Conservation (phyloP, 164 flowering plant genomes). For the Vitis riparia region DNA sequence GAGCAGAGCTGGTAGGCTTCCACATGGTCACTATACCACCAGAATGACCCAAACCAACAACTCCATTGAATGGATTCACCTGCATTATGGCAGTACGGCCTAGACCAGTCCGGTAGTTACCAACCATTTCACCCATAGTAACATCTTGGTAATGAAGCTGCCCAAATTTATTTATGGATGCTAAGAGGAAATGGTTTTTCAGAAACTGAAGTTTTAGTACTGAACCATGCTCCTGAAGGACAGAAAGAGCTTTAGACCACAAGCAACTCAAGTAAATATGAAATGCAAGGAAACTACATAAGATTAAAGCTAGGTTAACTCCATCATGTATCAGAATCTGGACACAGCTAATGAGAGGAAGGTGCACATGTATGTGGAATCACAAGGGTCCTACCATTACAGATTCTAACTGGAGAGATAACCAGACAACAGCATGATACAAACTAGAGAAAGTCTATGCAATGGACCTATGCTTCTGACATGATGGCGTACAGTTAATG, state of each 20-base stretch:
- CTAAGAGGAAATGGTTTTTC: constrained; percentile 74
- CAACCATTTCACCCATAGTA: constrained; percentile 68
- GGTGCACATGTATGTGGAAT: no score
- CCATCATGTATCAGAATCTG: no score
- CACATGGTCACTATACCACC: constrained; percentile 88
- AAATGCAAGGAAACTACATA: no score
- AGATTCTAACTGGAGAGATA: no score
- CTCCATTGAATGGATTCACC: constrained; percentile 77
- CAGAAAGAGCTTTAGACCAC: not conserved
- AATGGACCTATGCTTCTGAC: no score
- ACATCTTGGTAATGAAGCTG: constrained; percentile 83
- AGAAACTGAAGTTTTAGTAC: constrained; percentile 70
- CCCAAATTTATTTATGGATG: constrained; percentile 72
- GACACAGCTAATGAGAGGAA: no score
- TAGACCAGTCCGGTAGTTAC: constrained; percentile 58
- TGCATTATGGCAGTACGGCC: constrained; percentile 73
- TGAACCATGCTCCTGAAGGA: constrained; percentile 75
- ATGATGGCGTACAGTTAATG: no score
- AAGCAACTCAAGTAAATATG: not conserved
- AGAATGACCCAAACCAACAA: constrained; percentile 77
- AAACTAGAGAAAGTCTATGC: no score
- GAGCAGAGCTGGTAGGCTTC: constrained; percentile 79
- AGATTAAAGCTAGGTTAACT: no score
- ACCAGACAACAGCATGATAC: no score
- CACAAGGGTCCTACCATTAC: no score